These are phyloP conservation scores for Oleoguttula mirabilis DNA, from an alignment of 495 filamentous ascomycete species.

Conservation along the genomic window DNA sequence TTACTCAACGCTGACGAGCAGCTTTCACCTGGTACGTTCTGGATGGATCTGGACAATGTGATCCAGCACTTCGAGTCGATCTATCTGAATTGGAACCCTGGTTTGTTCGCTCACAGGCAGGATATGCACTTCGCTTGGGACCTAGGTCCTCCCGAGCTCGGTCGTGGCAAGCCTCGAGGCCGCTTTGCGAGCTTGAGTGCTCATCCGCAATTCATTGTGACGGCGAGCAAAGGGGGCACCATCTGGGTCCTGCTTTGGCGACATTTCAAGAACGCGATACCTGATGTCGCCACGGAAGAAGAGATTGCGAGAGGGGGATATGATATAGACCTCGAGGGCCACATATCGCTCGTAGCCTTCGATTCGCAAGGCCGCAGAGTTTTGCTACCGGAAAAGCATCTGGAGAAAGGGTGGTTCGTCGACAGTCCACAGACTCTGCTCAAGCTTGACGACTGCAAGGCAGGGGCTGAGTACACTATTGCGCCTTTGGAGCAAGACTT, in stretches of 20 bases:
- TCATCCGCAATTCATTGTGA: conserved; percentile 64
- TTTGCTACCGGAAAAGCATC: conserved; percentile 52
- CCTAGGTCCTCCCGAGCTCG: conserved; percentile 44
- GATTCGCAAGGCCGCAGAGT: conserved; percentile 60
- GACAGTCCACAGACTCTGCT: conserved; percentile 88
- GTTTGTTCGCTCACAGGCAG: conserved; percentile 64
- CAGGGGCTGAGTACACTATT: conserved; percentile 54
- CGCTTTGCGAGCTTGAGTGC: conserved; percentile 9
- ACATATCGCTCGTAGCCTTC: conserved; percentile 79
- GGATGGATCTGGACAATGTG: conserved; percentile 78
- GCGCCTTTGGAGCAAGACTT: conserved; percentile 71
- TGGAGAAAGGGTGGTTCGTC: conserved; percentile 68
- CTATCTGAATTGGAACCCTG: conserved; percentile 95
- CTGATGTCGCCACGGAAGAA: conserved; percentile 12
- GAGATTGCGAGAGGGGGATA: conserved; percentile 11
- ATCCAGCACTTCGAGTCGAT: conserved; percentile 86
- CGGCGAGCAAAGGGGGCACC: conserved; percentile 41
- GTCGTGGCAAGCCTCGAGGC: conserved; percentile 33
- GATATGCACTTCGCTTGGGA: conserved; percentile 89
- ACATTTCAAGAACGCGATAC: conserved; percentile 50
- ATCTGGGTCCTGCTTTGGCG: conserved; percentile 78
- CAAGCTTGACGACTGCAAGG: conserved; percentile 48
- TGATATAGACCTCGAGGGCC: conserved; percentile 41
- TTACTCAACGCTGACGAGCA: conserved; percentile 21
- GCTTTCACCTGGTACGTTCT: conserved; percentile 61